Evolutionary conservation across 1,284 basidiomycete species (phyloP).

Genomic region (Pulveroboletus sp.): DNA sequence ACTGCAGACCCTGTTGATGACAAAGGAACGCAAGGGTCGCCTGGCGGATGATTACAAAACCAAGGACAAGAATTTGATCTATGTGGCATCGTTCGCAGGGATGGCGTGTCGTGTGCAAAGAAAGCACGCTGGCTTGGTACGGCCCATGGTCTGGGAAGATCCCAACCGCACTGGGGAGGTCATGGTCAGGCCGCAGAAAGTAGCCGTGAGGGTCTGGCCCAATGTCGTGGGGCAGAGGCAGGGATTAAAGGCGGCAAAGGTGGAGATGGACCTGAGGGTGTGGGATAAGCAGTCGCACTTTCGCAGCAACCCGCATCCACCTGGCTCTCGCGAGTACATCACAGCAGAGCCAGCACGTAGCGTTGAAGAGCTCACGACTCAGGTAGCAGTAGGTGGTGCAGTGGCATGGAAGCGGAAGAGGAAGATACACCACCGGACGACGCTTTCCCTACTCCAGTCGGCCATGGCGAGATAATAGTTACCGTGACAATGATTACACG

Average conservation of each 20-base stretch:
- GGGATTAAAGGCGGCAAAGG: conserved; percentile 36
- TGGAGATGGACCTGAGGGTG: conserved; percentile 30
- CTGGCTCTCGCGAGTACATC: conserved; percentile 38
- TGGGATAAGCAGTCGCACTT: conserved; percentile 24
- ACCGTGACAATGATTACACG: conserved; percentile 18
- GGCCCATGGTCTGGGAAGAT: conserved; percentile 31
- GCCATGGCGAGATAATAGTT: conserved; percentile 17
- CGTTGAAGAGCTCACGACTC: conserved; percentile 22
- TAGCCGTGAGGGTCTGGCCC: conserved; percentile 28
- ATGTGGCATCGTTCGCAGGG: conserved; percentile 33
- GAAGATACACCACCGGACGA: neutral
- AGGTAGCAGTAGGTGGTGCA: conserved; percentile 4
- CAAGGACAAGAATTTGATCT: conserved; percentile 13
- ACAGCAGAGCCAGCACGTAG: conserved; percentile 28
- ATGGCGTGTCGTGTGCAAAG: conserved; percentile 28
- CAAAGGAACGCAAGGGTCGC: conserved; percentile 55
- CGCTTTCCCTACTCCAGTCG: conserved; percentile 19
- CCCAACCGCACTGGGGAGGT: conserved; percentile 26
- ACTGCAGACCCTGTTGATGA: conserved; percentile 51
- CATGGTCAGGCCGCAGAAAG: conserved; percentile 28
- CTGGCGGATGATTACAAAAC: conserved; percentile 37
- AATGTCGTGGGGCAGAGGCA: conserved; percentile 37
- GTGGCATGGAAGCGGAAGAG: conserved; percentile 1
- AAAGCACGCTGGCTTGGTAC: conserved; percentile 17
- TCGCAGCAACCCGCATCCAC: conserved; percentile 32